Evolutionary conservation across 2,329 filamentous ascomycete species (phyloP), one percentile per base, ranked within the genome.

Genomic region (Epichloe brachyelytri): DNA sequence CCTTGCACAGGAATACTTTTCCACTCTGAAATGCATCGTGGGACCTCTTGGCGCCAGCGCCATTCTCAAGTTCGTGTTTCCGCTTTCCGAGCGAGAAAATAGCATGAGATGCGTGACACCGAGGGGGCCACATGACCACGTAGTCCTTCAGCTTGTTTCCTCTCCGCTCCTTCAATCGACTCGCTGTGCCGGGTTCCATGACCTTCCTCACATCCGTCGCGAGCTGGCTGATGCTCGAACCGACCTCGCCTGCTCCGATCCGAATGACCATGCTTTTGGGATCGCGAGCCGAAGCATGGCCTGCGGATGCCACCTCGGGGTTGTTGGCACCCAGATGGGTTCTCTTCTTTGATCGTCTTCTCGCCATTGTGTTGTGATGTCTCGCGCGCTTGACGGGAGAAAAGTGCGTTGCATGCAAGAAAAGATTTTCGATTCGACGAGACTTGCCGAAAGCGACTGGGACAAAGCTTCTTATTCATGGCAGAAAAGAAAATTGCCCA

Each of bases 221-320:
- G 59, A 98, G 75, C 70, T 97, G 90, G 65, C 85, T 91, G 60
- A 98, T 79, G 66, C 86, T 95, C 53, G 88, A 81, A 52, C 93
- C 93, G 49, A 98, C 88, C 65, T 96, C 88, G 61, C 89, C 86
- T 60, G 90, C 91, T 60, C 93, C 93, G 62, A 96, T 90, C 59
- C 93, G 87, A 68, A 98, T 95, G 53, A 98, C 91, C 91, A 98
- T 96, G 66, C 86, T 94, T 76, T 96, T 96, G 36, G 93, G 93
- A 48, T 82, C 77, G 57, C 82, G 80, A 49, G 78, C 75, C 22
- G 82, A 78, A 53, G 80, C 77, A 67, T 82, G 80, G 52, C 79
- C 76, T 43, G 75, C 72, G 56, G 77, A 61, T 60, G 76, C 71
- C 55, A 73, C 68, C 60, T 79, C 78, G 49, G 78, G 77, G 59